These are phyloP conservation scores for Brassica carinata DNA, from an alignment of 345 rosid species.

Conservation along the genomic window DNA sequence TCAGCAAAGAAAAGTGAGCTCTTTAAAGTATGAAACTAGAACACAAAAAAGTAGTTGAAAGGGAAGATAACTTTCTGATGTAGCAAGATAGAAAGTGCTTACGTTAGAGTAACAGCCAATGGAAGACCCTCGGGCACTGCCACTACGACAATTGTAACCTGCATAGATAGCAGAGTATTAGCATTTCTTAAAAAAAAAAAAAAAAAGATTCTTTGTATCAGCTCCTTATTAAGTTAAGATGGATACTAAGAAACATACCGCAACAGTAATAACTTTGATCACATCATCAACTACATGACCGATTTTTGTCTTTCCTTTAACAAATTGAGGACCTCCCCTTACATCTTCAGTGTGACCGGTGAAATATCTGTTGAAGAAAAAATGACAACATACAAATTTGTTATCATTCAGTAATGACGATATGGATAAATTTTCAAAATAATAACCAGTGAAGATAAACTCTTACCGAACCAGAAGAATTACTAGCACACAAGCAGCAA, in stretches of 20 bases:
- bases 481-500: constrained; percentile 74
- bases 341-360: constrained; percentile 64
- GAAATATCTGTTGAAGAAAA: constrained; percentile 55
- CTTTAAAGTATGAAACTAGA: constrained; percentile 5
- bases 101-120: constrained; percentile 96
- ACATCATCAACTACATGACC: constrained; percentile 72
- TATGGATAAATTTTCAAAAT: background rate
- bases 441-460: constrained; percentile 18
- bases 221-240: background rate
- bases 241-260: constrained; percentile 58
- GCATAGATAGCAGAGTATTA: constrained; percentile 32
- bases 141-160: constrained; percentile 98
- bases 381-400: background rate
- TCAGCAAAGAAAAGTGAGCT: constrained; percentile 21
- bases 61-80: background rate
- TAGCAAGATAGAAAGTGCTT: constrained; percentile 37
- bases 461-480: constrained; percentile 77
- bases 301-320: constrained; percentile 60
- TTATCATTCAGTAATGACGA: background rate
- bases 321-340: constrained; percentile 53
- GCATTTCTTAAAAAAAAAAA: background rate
- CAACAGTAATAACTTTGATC: constrained; percentile 76
- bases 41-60: background rate
- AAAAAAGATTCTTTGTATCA: too few species aligned
- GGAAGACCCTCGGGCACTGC: constrained; percentile 99